These are phyloP conservation scores for Cylindrotheca closterium DNA, from an alignment of 108 stramenopile genomes.

Conservation along the genomic window DNA sequence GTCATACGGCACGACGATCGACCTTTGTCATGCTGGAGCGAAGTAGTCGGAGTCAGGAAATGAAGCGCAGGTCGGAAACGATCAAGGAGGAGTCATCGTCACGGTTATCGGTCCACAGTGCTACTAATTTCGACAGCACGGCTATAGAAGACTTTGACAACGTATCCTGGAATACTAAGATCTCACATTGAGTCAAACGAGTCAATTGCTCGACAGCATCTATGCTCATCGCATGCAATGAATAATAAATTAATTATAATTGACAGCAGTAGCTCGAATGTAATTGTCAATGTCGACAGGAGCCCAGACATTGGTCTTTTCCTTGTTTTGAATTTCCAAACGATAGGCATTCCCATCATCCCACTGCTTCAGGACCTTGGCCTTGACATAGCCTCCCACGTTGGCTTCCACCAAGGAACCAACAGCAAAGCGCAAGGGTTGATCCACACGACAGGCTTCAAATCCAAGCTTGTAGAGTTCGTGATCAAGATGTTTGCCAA, in stretches of 20 bases:
- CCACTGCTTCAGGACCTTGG: constrained; percentile 62
- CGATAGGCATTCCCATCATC: constrained; percentile 88
- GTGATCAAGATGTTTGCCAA: constrained; percentile 83
- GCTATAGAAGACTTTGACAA: too few relatives aligned
- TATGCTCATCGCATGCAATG: too few relatives aligned
- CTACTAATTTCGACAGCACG: too few relatives aligned
- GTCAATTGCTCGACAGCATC: not conserved
- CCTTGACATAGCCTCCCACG: constrained; percentile 45
- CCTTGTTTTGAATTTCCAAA: constrained; percentile 48
- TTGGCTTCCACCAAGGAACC: constrained; percentile 67
- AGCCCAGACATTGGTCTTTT: constrained; percentile 71
- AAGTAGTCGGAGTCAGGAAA: too few relatives aligned
- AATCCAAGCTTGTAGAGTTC: constrained; percentile 61
- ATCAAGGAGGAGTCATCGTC: too few relatives aligned
- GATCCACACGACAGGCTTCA: constrained; percentile 53
- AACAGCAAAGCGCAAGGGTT: constrained; percentile 60
- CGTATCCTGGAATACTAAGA: too few relatives aligned
- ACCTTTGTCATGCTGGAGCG: too few relatives aligned
- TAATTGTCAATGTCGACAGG: constrained; percentile 78
- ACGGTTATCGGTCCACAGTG: too few relatives aligned
- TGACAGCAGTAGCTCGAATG: constrained; percentile 34
- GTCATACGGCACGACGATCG: constrained; percentile 24
- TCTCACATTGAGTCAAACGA: not conserved
- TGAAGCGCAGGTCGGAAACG: too few relatives aligned
- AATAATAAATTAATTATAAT: too few relatives aligned